These are phyloP conservation scores for Leishmania aethiopica DNA, from an alignment of 208 protist genomes.

Conservation along the genomic window DNA sequence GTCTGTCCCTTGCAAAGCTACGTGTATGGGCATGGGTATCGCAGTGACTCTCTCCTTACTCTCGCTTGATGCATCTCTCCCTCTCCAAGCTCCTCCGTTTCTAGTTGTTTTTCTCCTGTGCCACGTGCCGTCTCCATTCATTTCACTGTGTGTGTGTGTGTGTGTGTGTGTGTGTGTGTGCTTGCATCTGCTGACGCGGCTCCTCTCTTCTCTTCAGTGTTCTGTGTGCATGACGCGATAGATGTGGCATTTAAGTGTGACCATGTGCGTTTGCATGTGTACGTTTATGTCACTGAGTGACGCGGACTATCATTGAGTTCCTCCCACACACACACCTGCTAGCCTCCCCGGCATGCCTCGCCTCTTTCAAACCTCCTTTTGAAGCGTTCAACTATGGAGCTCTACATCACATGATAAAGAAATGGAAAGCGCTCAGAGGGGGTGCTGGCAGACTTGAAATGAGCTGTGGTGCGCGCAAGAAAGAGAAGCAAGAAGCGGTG, in stretches of 20 bases:
- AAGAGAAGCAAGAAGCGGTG: neutral
- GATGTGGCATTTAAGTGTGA: neutral
- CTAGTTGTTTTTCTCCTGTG: neutral
- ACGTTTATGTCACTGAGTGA: neutral
- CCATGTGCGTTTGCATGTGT: neutral
- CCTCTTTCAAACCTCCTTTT: neutral
- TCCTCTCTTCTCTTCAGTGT: neutral
- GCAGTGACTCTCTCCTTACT: conserved; percentile 4
- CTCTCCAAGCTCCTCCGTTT: neutral
- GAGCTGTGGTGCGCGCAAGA: neutral
- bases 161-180: neutral
- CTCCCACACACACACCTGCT: neutral
- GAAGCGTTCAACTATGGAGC: neutral
- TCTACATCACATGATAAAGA: conserved; percentile 8
- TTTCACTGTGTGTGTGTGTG: neutral
- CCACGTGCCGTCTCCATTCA: neutral
- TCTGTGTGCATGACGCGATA: neutral
- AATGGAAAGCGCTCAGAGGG: conserved; percentile 3
- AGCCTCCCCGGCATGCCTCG: neutral
- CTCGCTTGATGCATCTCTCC: neutral
- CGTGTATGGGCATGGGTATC: neutral
- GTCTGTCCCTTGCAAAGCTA: neutral
- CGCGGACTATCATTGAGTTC: neutral
- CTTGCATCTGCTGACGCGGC: neutral
- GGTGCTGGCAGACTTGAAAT: neutral